phyloP scores from a whole-genome alignment of 1,284 basidiomycete genomes.

The Malassezia japonica region DNA sequence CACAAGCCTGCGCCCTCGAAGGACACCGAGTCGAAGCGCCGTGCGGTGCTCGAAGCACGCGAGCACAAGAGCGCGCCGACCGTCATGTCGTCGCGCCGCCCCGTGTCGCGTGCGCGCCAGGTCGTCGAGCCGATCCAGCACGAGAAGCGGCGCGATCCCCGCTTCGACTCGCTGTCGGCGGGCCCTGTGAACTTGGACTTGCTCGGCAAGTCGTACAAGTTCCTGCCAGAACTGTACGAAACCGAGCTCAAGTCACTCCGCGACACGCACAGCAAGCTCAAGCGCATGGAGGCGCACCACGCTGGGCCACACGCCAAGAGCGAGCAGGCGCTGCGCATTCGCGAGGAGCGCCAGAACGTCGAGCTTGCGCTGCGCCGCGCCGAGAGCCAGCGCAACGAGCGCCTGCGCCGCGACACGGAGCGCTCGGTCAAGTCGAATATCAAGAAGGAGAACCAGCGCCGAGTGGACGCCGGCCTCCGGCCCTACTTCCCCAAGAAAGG shows the following conservation, averaged over 20 bases:
- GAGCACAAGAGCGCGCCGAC: constrained; percentile 80
- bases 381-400: constrained; percentile 57
- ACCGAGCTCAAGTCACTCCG: constrained; percentile 62
- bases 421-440: constrained; percentile 54
- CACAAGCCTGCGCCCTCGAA: constrained; percentile 8
- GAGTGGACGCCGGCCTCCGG: constrained; percentile 31
- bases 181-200: constrained; percentile 63
- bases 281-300: constrained; percentile 60
- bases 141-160: constrained; percentile 66
- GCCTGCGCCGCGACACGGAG: constrained; percentile 60
- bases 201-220: constrained; percentile 68
- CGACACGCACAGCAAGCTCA: constrained; percentile 60
- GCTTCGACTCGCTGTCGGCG: constrained; percentile 65
- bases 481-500: constrained; percentile 77
- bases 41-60: constrained; percentile 53
- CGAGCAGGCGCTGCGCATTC: constrained; percentile 50
- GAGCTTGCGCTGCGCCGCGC: constrained; percentile 67
- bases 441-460: constrained; percentile 38
- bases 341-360: constrained; percentile 64
- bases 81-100: constrained; percentile 74
- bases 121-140: constrained; percentile 60
- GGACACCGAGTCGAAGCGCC: constrained; percentile 10
- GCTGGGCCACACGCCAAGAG: constrained; percentile 58
- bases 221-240: constrained; percentile 62
- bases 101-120: constrained; percentile 67